Evolutionary conservation across 225 moss, liverwort and hornwort species (phyloP).

Genomic region (Physcomitrium patens): DNA sequence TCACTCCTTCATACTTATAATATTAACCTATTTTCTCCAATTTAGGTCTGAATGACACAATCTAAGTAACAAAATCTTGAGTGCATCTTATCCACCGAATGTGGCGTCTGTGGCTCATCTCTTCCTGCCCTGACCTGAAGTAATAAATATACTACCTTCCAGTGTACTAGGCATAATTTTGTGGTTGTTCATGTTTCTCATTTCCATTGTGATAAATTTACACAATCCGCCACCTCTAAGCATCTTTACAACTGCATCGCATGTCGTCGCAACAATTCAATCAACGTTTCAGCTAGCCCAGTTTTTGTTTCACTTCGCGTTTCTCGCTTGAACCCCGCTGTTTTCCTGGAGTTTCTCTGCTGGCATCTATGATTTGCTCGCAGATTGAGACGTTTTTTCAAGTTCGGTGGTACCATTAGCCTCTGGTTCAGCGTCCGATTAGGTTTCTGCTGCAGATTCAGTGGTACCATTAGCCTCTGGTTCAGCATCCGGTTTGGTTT

Average conservation of each 20-base stretch:
- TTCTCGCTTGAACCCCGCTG: conserved; percentile 22
- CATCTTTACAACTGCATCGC: background rate
- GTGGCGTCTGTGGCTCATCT: too few relatives aligned
- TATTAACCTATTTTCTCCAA: too few relatives aligned
- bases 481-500: background rate
- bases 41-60: too few relatives aligned
- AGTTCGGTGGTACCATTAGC: conserved; percentile 13
- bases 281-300: background rate
- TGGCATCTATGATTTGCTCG: background rate
- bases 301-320: conserved; percentile 7
- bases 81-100: too few relatives aligned
- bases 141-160: too few relatives aligned
- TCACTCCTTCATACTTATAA: too few relatives aligned
- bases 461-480: too few relatives aligned
- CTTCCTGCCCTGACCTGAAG: too few relatives aligned
- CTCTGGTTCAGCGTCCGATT: too few relatives aligned
- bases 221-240: background rate
- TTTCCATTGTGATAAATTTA: background rate
- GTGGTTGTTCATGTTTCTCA: background rate
- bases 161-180: too few relatives aligned
- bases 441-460: too few relatives aligned
- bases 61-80: too few relatives aligned
- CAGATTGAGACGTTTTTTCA: background rate
- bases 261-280: background rate
- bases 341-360: conserved; percentile 21